A percentile compares a stretch with the other conserved stretches of the same genome.
Conservation (phyloP, 1,284 basidiomycete species). For the Microbotryum silenes-acaulis region DNA sequence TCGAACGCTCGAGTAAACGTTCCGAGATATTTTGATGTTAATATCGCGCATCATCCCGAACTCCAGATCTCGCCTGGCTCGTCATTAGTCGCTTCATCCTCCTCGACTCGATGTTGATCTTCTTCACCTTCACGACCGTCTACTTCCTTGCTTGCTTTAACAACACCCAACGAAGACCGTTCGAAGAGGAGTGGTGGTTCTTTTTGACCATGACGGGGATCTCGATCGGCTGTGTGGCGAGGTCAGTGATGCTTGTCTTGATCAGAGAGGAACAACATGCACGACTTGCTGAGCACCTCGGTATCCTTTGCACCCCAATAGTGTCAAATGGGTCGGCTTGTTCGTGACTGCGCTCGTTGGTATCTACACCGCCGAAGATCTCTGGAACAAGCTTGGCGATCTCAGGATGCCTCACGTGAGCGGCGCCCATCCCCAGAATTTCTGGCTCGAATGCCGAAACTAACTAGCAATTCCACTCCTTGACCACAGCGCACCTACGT, state of each 20-base stretch:
- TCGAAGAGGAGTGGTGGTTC: conserved; percentile 92
- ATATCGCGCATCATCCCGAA: background rate
- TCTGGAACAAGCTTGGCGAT: conserved; percentile 98
- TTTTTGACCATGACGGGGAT: conserved; percentile 86
- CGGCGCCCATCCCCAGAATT: conserved; percentile 15
- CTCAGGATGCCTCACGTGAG: conserved; percentile 79
- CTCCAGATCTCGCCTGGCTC: conserved; percentile 83
- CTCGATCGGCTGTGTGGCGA: conserved; percentile 91
- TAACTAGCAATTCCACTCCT: conserved; percentile 14
- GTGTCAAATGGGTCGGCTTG: conserved; percentile 93
- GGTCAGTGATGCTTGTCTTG: conserved; percentile 46
- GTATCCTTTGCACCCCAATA: conserved; percentile 36
- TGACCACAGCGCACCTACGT: conserved; percentile 59
- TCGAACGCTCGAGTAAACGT: background rate
- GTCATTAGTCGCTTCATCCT: conserved; percentile 96
- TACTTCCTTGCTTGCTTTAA: conserved; percentile 95
- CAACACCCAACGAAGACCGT: conserved; percentile 86
- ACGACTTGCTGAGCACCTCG: background rate
- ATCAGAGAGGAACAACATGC: background rate
- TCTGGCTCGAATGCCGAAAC: background rate
- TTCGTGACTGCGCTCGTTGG: conserved; percentile 93
- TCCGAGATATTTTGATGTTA: background rate
- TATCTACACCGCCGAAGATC: conserved; percentile 90
- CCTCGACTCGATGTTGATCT: conserved; percentile 93
- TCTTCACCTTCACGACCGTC: conserved; percentile 95